Evolutionary conservation across 306 rosid genomes (phyloP), one percentile per base, ranked within the genome.

Genomic region (Sicyos edulis): DNA sequence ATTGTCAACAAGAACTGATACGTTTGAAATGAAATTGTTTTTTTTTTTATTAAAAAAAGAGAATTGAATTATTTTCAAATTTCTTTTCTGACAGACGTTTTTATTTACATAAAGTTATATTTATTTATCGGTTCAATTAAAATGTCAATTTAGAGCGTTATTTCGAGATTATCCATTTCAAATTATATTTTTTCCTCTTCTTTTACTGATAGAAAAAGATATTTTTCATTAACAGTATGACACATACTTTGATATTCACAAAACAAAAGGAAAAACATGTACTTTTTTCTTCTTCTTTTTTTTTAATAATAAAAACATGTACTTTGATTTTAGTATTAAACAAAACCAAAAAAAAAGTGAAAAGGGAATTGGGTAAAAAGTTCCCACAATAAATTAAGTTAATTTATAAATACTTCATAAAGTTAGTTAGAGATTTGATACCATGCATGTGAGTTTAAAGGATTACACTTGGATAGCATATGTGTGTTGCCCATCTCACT

Each of bases 401-500:
- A 59, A 59, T 13, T 58, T 24, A 58, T 58, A 22, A 60, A 60
- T 29, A 60, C 20, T 37, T 64, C 53, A 64, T 64, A 42, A 64
- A 64, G 53, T 64, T 64, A 40, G 29, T 17, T 8, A 64, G 24
- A 64, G 53, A 62, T 29, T 61, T 61, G 68, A 61, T 61, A 40
- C 1, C 7, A 8, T 42, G 71, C 32, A 65, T 65, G 50, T 62
- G 68, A 45, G 44, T 40, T 37, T n/a, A 32, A 2, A 32, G 15
- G 70, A 40, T 63, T 63, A n/a, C 45, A 37, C 6, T 37, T 37
- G 7, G 44, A 37, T 37, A 37, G 44, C 44, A 6, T 37, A 37
- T 37, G 44, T 37, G 44, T 8, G 44, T 7, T 37, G 37, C 37
- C 37, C 37, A 32, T 32, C 44, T 37, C 8, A 37, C 44, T 37